A percentile compares a stretch with the other conserved stretches of the same genome.
Conservation (phyloP, 2,329 filamentous ascomycete species). For the Erysiphe neolycopersici region DNA sequence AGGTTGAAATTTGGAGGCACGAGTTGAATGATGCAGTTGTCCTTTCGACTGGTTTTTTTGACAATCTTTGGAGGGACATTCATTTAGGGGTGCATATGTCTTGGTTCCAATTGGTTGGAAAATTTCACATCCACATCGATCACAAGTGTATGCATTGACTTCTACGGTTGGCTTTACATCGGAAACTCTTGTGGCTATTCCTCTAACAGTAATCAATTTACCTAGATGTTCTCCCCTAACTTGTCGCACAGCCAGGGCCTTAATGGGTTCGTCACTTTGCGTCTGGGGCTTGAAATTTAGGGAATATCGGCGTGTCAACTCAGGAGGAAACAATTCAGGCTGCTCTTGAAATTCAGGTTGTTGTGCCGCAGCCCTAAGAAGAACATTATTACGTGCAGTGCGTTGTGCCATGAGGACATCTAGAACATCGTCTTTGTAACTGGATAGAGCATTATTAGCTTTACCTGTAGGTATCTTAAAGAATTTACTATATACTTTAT, state of each 20-base stretch:
- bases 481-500: conserved; percentile 30
- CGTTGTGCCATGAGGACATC: conserved; percentile 92
- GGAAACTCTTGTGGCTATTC: conserved; percentile 82
- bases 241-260: conserved; percentile 66
- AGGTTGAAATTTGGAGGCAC: conserved; percentile 85
- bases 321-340: conserved; percentile 64
- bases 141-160: conserved; percentile 94
- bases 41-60: conserved; percentile 75
- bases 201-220: conserved; percentile 75
- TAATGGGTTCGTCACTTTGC: conserved; percentile 34
- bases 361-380: conserved; percentile 38
- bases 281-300: conserved; percentile 85
- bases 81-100: conserved; percentile 63
- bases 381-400: conserved; percentile 56
- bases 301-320: conserved; percentile 79
- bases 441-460: conserved; percentile 12
- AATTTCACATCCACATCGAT: conserved; percentile 86
- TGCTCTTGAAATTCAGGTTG: conserved; percentile 35
- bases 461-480: no score
- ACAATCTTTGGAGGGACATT: conserved; percentile 80
- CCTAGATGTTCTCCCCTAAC: conserved; percentile 84
- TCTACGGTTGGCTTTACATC: conserved; percentile 96
- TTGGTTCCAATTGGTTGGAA: conserved; percentile 88
- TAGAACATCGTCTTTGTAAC: conserved; percentile 91
- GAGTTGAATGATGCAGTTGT: conserved; percentile 78